Base-by-base conservation (phyloP, 495 filamentous ascomycete species). In the Glonium stellatum region DNA sequence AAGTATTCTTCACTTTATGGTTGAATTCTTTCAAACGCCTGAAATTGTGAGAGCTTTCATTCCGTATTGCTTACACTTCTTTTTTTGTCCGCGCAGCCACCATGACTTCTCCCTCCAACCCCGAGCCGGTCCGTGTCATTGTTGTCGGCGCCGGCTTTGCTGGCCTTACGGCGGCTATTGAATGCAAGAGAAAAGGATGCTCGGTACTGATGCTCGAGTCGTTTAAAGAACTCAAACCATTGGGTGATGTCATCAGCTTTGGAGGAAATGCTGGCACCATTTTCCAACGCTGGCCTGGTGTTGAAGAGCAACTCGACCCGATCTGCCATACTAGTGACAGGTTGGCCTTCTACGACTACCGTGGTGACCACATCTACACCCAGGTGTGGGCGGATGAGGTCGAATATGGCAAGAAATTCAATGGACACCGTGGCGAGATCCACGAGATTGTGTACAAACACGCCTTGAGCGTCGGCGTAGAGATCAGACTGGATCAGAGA, bases 341-440 rank as follows among this genome's bases (percentile, higher is more conserved):
- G 6, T 63, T 79, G 34, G 69, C 72, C 31, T 75, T 75, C 59
- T 72, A 75, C 37, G 68, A 69, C 39, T 78, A 70, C 69, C 64
- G 72, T 1, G 70, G 68, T 31, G 75, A 79, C 18, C 65, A 66
- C 51, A 60, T 74, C n/a, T 60, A 60, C 37, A 67, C 55, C 18
- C 73, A 74, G 57, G 69, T 59, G 22, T 74, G 73, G 72, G 66
- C 69, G 21, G 52, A 63, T 12, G 71, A 71, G 49, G 55, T 61
- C 19, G 62, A 60, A 13, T 80, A 71, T 60, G 78, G 76, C 5
- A 75, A 75, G 55, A 67, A 72, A 1, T 79, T 77, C 63, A 84
- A 86, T 64, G 84, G 83, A 12, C 82, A 86, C 67, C 75, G 83
- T 46, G 83, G 82, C 37, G 77, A 85, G 67, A 78, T 87, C 60